Conservation (phyloP, 352 stramenopile genomes). For the Pythium pyrilobum region DNA sequence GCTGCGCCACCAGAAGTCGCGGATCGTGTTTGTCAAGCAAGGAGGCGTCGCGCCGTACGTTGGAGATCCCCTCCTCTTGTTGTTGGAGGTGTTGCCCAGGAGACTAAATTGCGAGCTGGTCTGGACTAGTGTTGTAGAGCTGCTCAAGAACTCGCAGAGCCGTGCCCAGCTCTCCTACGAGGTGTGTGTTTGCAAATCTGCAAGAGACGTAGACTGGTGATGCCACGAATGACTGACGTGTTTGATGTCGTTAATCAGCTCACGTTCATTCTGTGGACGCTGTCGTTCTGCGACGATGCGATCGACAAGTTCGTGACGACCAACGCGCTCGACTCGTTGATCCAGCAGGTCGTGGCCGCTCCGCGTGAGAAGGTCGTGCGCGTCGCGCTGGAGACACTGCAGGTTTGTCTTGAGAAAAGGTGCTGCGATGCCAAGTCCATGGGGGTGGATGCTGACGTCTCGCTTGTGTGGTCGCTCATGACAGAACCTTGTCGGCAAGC, state of each 20-base stretch:
- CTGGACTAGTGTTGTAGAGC: slow-evolving; percentile 46
- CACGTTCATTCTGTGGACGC: slow-evolving; percentile 95
- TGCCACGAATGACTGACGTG: too few relatives aligned
- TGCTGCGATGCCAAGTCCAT: too few relatives aligned
- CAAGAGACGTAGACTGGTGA: neutral
- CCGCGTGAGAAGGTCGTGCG: slow-evolving; percentile 96
- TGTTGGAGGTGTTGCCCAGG: slow-evolving; percentile 3
- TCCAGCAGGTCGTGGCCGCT: slow-evolving; percentile 89
- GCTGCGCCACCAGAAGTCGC: slow-evolving; percentile 84
- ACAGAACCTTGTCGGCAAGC: slow-evolving; percentile 72
- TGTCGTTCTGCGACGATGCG: slow-evolving; percentile 89
- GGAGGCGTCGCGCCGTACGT: slow-evolving; percentile 89
- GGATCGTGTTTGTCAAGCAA: slow-evolving; percentile 87
- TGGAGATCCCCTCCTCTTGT: neutral
- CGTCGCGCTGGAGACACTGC: slow-evolving; percentile 91
- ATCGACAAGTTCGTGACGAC: slow-evolving; percentile 71
- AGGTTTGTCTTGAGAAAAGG: too few relatives aligned
- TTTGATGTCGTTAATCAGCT: too few relatives aligned
- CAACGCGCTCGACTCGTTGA: slow-evolving; percentile 61
- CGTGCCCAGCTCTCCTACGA: slow-evolving; percentile 95
- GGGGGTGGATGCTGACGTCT: neutral
- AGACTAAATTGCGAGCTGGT: too few relatives aligned
- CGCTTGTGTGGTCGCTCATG: neutral
- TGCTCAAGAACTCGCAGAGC: slow-evolving; percentile 74
- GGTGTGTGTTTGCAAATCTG: slow-evolving; percentile 36